Evolutionary conservation across 495 filamentous ascomycete species (phyloP), one percentile per base, ranked within the genome.

Genomic region (Emericellopsis terricola): DNA sequence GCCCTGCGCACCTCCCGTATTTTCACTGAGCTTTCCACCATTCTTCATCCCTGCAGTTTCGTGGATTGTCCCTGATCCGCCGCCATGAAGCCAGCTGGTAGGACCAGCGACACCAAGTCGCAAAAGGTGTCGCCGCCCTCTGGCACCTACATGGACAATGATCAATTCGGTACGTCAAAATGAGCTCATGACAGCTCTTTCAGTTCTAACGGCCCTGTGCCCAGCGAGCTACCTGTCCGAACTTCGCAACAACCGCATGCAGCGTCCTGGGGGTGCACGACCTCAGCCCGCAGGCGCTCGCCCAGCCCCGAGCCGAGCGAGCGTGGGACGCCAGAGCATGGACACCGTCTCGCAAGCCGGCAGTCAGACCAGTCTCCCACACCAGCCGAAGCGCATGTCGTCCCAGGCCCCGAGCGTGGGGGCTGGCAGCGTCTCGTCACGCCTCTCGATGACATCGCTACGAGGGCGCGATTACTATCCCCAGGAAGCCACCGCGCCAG

Each of bases 71-170:
- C 11, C 6, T 11, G 6, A 11, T 26, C 6, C 11, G 6, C 23
- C 23, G 11, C 23, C n/a, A 34, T 34, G 38, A 17, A 14, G 32
- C 23, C 15, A 23, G 10, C 21, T 5, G 31, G 13, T 19, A 28
- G 41, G 60, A 53, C 29, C 42, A 31, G 35, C 45, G 48, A 31
- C 41, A 37, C 34, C 50, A 56, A 8, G 44, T 37, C 23, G 50
- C 60, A 71, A 42, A 80, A 76, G 60, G 68, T 71, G 41, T 74
- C 73, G 29, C 76, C 77, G 40, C 76, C 81, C 15, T 73, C 73
- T 24, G 76, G 80, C 16, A 66, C 70, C 26, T 91, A 81, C 57
- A 93, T 94, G 85, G 73, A 73, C 23, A 73, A 72, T 49, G 74
- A 86, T 29, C 83, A 93, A 57, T 76, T 91, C 52, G 79, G 85